Percentiles rank a stretch among this genome's conserved stretches.
These are phyloP conservation scores for Phytophthora agathidicida DNA, from an alignment of 352 stramenopile species.

Conservation along the genomic window DNA sequence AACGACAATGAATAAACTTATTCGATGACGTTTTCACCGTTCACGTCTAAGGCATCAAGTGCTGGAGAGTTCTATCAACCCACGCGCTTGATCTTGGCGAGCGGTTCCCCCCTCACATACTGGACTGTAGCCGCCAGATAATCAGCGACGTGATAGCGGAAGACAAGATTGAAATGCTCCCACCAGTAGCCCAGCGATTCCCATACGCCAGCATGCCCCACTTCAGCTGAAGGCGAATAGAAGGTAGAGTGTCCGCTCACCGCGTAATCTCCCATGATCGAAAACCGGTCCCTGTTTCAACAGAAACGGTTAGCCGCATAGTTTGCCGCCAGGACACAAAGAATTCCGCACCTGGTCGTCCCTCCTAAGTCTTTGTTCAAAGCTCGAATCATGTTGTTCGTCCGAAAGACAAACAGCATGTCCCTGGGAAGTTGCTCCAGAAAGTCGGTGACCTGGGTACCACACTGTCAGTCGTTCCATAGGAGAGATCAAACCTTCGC, in stretches of 20 bases:
- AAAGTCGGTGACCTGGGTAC: constrained; percentile 72
- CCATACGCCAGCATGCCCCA: constrained; percentile 15
- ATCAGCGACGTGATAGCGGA: constrained; percentile 67
- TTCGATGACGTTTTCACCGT: constrained; percentile 27
- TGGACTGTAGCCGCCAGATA: constrained; percentile 56
- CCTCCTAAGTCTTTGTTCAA: constrained; percentile 91
- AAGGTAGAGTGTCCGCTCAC: constrained; percentile 64
- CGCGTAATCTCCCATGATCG: constrained; percentile 77
- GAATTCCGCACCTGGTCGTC: constrained; percentile 54
- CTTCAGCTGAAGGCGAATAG: constrained; percentile 26
- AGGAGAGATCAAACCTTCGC: not conserved
- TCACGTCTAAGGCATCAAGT: not conserved
- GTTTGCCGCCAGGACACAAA: not conserved
- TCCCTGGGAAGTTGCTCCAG: constrained; percentile 87
- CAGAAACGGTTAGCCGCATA: constrained; percentile 5
- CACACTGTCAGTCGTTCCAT: constrained; percentile 9
- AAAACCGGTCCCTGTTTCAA: constrained; percentile 66
- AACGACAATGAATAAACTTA: constrained; percentile 50
- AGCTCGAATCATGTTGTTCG: constrained; percentile 90
- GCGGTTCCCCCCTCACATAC: constrained; percentile 33
- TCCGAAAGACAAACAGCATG: constrained; percentile 92
- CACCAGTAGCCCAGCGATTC: constrained; percentile 53
- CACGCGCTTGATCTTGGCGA: constrained; percentile 47
- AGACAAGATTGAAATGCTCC: constrained; percentile 69
- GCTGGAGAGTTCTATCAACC: constrained; percentile 12